Conservation (phyloP, 495 filamentous ascomycete species). For the Hypoxylon fragiforme region DNA sequence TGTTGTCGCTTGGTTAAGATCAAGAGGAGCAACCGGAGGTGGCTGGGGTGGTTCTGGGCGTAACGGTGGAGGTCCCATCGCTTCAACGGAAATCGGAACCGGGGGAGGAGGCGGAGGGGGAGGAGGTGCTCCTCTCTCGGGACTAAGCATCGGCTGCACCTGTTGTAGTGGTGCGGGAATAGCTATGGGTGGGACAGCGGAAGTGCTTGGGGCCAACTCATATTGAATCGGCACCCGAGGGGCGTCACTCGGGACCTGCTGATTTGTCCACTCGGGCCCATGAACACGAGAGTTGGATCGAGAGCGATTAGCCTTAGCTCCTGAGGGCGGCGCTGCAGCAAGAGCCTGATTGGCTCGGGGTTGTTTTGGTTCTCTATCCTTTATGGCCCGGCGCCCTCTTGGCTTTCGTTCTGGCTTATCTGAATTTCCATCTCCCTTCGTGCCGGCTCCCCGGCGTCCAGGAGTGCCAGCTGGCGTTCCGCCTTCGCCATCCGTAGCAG, state of each 20-base stretch:
- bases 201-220: slow-evolving; percentile 38
- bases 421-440: slow-evolving; percentile 53
- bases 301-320: slow-evolving; percentile 45
- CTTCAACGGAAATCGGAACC: slow-evolving; percentile 44
- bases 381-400: slow-evolving; percentile 51
- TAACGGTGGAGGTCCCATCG: slow-evolving; percentile 54
- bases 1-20: slow-evolving; percentile 43
- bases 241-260: slow-evolving; percentile 41
- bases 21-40: slow-evolving; percentile 45
- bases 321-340: slow-evolving; percentile 44
- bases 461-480: slow-evolving; percentile 53
- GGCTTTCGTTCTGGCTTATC: slow-evolving; percentile 60
- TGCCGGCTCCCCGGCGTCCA: slow-evolving; percentile 55
- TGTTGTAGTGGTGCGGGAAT: slow-evolving; percentile 48
- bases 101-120: slow-evolving; percentile 32
- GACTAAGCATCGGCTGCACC: slow-evolving; percentile 39
- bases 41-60: slow-evolving; percentile 52
- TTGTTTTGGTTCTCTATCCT: slow-evolving; percentile 45
- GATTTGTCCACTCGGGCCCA: slow-evolving; percentile 42
- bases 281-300: slow-evolving; percentile 51
- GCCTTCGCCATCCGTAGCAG: slow-evolving; percentile 57
- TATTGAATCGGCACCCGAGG: slow-evolving; percentile 38
- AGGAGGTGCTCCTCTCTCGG: slow-evolving; percentile 39
- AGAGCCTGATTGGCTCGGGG: slow-evolving; percentile 49
- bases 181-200: slow-evolving; percentile 27